Evolutionary conservation across 257 asterid genomes (phyloP), one percentile per base, ranked within the genome.

Genomic region (Anisodus acutangulus): DNA sequence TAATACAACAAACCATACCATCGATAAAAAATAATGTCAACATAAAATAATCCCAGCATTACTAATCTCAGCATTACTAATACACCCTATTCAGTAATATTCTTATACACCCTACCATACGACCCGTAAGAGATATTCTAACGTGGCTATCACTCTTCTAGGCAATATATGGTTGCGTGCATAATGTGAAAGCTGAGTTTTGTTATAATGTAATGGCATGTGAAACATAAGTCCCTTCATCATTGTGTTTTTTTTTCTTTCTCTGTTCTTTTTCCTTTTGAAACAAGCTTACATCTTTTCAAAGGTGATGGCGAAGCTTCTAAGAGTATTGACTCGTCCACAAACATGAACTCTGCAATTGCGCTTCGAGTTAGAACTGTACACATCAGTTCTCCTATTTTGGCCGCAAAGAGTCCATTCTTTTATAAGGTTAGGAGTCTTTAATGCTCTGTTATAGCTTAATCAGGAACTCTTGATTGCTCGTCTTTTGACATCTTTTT

Each of bases 381-480:
- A 83, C 94, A 93, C 89, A 92, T 94, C 54, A 93, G 97, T 91
- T 93, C 99, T 81, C 97, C 98, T 70, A 94, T 96, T 86, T 90
- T 96, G 90, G 99, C 99, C 26, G 99, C 97, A 68, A 92, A 92
- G 86, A 96, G 98, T 86, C 97, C 95, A 10, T 91, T 91, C 81
- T 96, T 96, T 86, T 93, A 92, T 60, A 93, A 93, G 91, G 99
- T 92, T 70, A 49, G 86, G 80, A 47, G 11, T 86, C 19, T 22
- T 68, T 31, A 57, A 68, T 68, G 58, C 43, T 26, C 43, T 67
- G 31, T 59, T 68, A 16, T 58, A 53, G 59, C 41, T 68, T 47
- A 19, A 19, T 68, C n/a, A 10, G 31, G 67, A 53, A 53, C 45
- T 72, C 67, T n/a, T 37, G 4, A 43, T 35, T 58, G 63, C 59